phyloP scores from a whole-genome alignment of 2,329 filamentous ascomycete species.

The Monosporascus sp. region DNA sequence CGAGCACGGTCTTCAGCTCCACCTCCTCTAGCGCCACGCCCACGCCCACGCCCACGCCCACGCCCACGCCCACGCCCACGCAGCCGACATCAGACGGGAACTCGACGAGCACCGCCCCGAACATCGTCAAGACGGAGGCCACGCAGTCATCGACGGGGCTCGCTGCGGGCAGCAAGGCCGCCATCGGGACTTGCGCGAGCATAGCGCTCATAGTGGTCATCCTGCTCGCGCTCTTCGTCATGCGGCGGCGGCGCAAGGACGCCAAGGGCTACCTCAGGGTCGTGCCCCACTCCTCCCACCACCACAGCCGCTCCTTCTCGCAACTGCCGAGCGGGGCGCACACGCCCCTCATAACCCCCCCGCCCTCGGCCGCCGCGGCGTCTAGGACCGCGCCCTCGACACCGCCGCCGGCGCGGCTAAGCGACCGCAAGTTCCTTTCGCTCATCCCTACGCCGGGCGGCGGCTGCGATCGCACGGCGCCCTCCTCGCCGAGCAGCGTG shows the following conservation, averaged over 20 bases:
- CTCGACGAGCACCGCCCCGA: conserved; percentile 16
- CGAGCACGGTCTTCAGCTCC: too few relatives aligned
- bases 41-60: too few relatives aligned
- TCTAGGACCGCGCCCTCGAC: conserved; percentile 28
- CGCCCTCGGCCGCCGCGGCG: conserved; percentile 23
- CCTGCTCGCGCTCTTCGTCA: conserved; percentile 30
- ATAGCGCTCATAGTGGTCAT: conserved; percentile 33
- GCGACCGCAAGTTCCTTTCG: conserved; percentile 40
- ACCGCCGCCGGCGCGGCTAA: conserved; percentile 43
- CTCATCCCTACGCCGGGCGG: conserved; percentile 22
- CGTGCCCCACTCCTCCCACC: conserved; percentile 14
- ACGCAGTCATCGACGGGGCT: conserved; percentile 16
- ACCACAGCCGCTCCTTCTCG: conserved; percentile 19
- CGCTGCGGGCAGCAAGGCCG: conserved; percentile 35
- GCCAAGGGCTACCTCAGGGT: conserved; percentile 13
- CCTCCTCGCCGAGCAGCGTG: conserved; percentile 7
- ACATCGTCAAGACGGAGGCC: conserved; percentile 2
- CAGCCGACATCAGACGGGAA: conserved; percentile 6
- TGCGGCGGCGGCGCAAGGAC: conserved; percentile 26
- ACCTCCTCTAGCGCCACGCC: too few relatives aligned
- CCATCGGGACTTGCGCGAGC: conserved; percentile 38
- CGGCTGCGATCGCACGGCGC: conserved; percentile 1
- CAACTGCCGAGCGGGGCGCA: conserved; percentile 28
- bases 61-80: too few relatives aligned
- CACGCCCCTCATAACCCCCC: conserved; percentile 37